phyloP scores from a whole-genome alignment of 2,329 filamentous ascomycete genomes.

The Diplodia corticola region DNA sequence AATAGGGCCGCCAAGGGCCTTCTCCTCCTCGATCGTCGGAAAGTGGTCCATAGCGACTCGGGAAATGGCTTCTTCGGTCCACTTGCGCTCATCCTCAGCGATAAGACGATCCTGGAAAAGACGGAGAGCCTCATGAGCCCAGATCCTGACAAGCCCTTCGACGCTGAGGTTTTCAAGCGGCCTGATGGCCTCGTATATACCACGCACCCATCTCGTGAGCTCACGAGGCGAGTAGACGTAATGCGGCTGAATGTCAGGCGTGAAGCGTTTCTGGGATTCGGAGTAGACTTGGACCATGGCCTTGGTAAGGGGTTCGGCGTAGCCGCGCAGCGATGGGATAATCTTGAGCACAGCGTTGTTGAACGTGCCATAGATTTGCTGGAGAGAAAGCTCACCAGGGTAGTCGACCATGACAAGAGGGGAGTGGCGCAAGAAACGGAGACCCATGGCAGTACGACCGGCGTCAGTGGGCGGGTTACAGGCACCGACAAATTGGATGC shows the following conservation, averaged over 20 bases:
- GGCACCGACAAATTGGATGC: constrained; percentile 97
- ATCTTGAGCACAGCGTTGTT: constrained; percentile 96
- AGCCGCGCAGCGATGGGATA: constrained; percentile 89
- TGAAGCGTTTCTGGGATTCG: constrained; percentile 92
- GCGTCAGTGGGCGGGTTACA: constrained; percentile 98
- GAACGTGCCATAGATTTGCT: constrained; percentile 98
- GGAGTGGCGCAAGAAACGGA: constrained; percentile 91
- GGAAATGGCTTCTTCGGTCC: constrained; percentile 87
- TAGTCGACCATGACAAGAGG: constrained; percentile 99
- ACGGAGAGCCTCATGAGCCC: constrained; percentile 94
- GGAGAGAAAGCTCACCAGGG: constrained; percentile 88
- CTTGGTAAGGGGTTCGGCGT: constrained; percentile 88
- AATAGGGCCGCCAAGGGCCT: constrained; percentile 88
- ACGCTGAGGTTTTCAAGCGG: constrained; percentile 84
- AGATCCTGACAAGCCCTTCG: constrained; percentile 92
- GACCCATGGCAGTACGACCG: constrained; percentile 89
- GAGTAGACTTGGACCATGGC: constrained; percentile 98
- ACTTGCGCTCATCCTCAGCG: constrained; percentile 87
- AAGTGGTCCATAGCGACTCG: constrained; percentile 89
- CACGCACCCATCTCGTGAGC: constrained; percentile 94
- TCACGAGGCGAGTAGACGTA: constrained; percentile 99
- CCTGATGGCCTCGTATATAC: constrained; percentile 94
- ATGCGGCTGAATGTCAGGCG: constrained; percentile 93
- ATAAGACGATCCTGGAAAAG: constrained; percentile 98
- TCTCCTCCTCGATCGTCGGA: constrained; percentile 88